Percentiles rank a stretch among this genome's conserved stretches.
Evolutionary conservation across 2,329 filamentous ascomycete genomes (phyloP).

Genomic region (Phoma sp.): DNA sequence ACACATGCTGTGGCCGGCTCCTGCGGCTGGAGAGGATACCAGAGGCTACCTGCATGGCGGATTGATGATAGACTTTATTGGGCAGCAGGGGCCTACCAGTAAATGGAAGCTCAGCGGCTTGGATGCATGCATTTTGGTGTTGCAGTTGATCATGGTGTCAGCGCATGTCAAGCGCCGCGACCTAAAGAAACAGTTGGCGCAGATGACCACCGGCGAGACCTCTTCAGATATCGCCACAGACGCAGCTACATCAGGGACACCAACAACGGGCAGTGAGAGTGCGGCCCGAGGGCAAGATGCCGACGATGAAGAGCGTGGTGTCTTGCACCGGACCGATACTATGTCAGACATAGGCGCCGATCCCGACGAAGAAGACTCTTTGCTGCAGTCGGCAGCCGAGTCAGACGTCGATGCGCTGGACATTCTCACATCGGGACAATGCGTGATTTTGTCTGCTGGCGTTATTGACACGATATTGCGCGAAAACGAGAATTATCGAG

Average conservation of each 20-base stretch:
- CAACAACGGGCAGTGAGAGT: slow-evolving; percentile 12
- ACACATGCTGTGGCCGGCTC: slow-evolving; percentile 53
- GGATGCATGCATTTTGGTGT: slow-evolving; percentile 59
- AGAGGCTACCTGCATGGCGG: slow-evolving; percentile 66
- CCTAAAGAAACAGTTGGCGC: slow-evolving; percentile 48
- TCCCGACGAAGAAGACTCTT: slow-evolving; percentile 42
- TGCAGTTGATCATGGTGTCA: slow-evolving; percentile 65
- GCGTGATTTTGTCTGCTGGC: slow-evolving; percentile 53
- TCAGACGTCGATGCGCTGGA: slow-evolving; percentile 47
- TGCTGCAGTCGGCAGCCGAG: slow-evolving; percentile 38
- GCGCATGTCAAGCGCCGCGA: slow-evolving; percentile 60
- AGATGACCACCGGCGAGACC: slow-evolving; percentile 29
- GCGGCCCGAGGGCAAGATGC: slow-evolving; percentile 56
- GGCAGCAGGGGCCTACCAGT: slow-evolving; percentile 63
- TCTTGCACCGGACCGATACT: slow-evolving; percentile 51
- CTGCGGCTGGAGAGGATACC: slow-evolving; percentile 55
- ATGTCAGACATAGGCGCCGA: slow-evolving; percentile 50
- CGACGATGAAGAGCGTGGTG: slow-evolving; percentile 65
- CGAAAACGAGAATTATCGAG: slow-evolving; percentile 49
- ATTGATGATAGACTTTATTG: slow-evolving; percentile 68
- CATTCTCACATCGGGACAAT: slow-evolving; percentile 55
- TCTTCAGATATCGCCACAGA: slow-evolving; percentile 12
- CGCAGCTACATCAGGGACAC: slow-evolving; percentile 15
- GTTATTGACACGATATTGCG: slow-evolving; percentile 50
- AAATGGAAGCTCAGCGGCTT: slow-evolving; percentile 59